Conservation (phyloP, 257 asterid species). For the Jasminum sambac region DNA sequence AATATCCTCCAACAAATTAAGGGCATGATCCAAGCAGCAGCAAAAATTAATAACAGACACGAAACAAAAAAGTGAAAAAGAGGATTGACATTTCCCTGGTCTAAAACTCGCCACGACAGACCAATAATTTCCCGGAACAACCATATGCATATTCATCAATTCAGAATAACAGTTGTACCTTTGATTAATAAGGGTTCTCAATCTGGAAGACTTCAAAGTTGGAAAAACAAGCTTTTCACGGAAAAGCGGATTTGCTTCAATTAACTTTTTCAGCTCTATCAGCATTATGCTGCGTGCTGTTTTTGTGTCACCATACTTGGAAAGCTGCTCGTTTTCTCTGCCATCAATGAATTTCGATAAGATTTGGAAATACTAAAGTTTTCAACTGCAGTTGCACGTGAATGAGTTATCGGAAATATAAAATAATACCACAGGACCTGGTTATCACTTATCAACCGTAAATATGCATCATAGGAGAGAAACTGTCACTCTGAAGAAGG, state of each 20-base stretch:
- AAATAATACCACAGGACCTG: background rate
- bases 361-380: conserved; percentile 7
- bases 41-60: background rate
- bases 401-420: background rate
- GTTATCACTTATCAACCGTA: conserved; percentile 1
- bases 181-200: conserved; percentile 93
- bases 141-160: conserved; percentile 3
- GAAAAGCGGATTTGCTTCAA: conserved; percentile 96
- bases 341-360: conserved; percentile 26
- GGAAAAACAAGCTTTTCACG: conserved; percentile 96
- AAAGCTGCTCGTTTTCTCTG: conserved; percentile 99
- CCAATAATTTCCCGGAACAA: background rate
- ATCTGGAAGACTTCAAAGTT: conserved; percentile 79
- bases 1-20: background rate
- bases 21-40: background rate
- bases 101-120: background rate
- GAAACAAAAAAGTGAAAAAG: background rate
- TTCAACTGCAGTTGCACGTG: background rate
- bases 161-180: conserved; percentile 46
- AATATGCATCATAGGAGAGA: background rate
- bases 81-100: background rate
- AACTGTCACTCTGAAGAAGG: conserved; percentile 1
- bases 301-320: conserved; percentile 96
- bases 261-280: conserved; percentile 88
- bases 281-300: conserved; percentile 97